Evolutionary conservation across 106 monocot genomes (phyloP), one percentile per base, ranked within the genome.

Genomic region (Alisma plantagoaquatica): DNA sequence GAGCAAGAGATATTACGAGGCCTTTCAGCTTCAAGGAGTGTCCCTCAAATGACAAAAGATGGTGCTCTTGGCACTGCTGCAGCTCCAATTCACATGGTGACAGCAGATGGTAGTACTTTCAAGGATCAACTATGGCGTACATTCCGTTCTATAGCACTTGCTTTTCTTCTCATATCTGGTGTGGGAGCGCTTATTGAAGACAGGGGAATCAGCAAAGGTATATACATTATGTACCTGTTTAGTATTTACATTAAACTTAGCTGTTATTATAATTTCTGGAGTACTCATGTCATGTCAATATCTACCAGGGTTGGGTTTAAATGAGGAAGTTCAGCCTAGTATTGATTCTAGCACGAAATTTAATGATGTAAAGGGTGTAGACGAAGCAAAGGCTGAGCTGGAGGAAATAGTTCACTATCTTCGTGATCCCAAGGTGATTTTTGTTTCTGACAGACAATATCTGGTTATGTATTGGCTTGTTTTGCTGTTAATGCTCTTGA

Each of bases 391-490:
- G 75, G 75, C 82, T 71, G 98, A 98, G 58, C 41, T 98, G 14
- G 98, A 98, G 55, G 90, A 98, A 75, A 98, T 98, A 70, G 90
- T 98, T 61, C 90, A 98, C 51, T 98, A 90, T 59, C 76, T 98
- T 50, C 90, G 90, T 41, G 98, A 98, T 72, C 98, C 90, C 23
- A 98, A 98, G 98, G 98, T 98, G 61, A 38, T 38, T 14, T 38
- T 6, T n/a, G n/a, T n/a, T n/a, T n/a, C n/a, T n/a, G n/a, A n/a
- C n/a, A n/a, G n/a, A n/a, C n/a, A n/a, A n/a, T n/a, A n/a, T n/a
- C n/a, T n/a, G n/a, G n/a, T n/a, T n/a, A n/a, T n/a, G n/a, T n/a
- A n/a, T n/a, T n/a, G n/a, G n/a, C n/a, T n/a, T n/a, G n/a, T n/a
- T n/a, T n/a, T n/a, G n/a, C n/a, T n/a, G n/a, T n/a, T n/a, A n/a